A percentile compares a stretch with the other conserved stretches of the same genome.
Conservation (phyloP, 2,329 filamentous ascomycete species). For the Aspergillus tanneri region DNA sequence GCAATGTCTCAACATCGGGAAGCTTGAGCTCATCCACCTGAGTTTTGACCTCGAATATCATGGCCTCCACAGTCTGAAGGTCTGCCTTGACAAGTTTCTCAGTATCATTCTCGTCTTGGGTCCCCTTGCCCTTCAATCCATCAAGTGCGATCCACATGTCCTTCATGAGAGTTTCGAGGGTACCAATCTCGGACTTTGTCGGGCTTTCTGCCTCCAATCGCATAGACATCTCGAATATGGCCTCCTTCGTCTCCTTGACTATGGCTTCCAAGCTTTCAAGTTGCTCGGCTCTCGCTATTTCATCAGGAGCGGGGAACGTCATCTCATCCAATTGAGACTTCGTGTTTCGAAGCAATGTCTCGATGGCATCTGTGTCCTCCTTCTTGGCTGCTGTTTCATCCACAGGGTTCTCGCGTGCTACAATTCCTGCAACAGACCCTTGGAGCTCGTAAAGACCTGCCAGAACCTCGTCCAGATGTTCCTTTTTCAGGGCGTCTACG, state of each 20-base stretch:
- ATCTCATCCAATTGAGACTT: constrained; percentile 86
- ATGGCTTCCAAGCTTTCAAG: constrained; percentile 65
- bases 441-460: constrained; percentile 54
- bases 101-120: constrained; percentile 48
- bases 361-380: constrained; percentile 86
- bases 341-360: constrained; percentile 84
- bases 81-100: constrained; percentile 77
- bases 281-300: constrained; percentile 63
- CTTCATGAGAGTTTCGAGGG: constrained; percentile 73
- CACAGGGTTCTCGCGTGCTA: constrained; percentile 42
- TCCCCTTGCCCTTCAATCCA: constrained; percentile 57
- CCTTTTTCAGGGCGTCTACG: constrained; percentile 47
- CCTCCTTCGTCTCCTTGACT: constrained; percentile 72
- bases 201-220: constrained; percentile 68
- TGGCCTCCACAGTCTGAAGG: constrained; percentile 73
- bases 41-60: constrained; percentile 81
- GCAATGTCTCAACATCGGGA: constrained; percentile 67
- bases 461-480: constrained; percentile 49
- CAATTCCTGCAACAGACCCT: constrained; percentile 55
- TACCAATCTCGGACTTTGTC: constrained; percentile 74
- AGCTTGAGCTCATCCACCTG: constrained; percentile 71
- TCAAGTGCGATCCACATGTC: constrained; percentile 75
- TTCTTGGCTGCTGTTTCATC: constrained; percentile 63
- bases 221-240: constrained; percentile 63
- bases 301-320: constrained; percentile 61